phyloP scores from a whole-genome alignment of 495 filamentous ascomycete genomes.

The Penicillium simplicissimum region DNA sequence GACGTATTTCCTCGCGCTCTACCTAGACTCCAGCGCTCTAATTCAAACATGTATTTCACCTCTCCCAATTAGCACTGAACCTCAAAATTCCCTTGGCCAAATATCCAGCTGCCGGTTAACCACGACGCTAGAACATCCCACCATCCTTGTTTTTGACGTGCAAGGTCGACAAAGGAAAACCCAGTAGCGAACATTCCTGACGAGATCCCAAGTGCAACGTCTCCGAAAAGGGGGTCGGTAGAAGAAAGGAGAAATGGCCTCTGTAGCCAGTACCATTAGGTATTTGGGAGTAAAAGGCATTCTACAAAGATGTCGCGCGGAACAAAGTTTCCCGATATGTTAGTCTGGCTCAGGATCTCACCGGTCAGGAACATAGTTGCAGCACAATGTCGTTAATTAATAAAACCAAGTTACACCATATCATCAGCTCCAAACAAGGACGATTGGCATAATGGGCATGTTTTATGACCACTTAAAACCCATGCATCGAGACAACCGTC shows the following conservation, averaged over 20 bases:
- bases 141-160: neutral
- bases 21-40: neutral
- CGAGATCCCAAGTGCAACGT: neutral
- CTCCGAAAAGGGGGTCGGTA: neutral
- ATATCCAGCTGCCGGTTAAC: neutral
- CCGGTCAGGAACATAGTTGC: neutral
- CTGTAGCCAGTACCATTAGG: neutral
- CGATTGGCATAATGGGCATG: neutral
- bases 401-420: neutral
- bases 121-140: neutral
- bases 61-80: neutral
- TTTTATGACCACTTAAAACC: neutral
- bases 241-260: neutral
- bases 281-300: neutral
- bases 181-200: neutral
- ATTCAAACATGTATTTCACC: neutral
- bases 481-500: neutral
- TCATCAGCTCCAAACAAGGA: neutral
- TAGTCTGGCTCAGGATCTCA: neutral
- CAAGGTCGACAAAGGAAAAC: neutral
- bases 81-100: neutral
- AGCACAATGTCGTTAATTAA: neutral
- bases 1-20: neutral
- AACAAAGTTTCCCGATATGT: neutral
- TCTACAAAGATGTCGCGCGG: neutral